These are phyloP conservation scores for Jasminum sambac DNA, from an alignment of 257 asterid species.

Conservation along the genomic window DNA sequence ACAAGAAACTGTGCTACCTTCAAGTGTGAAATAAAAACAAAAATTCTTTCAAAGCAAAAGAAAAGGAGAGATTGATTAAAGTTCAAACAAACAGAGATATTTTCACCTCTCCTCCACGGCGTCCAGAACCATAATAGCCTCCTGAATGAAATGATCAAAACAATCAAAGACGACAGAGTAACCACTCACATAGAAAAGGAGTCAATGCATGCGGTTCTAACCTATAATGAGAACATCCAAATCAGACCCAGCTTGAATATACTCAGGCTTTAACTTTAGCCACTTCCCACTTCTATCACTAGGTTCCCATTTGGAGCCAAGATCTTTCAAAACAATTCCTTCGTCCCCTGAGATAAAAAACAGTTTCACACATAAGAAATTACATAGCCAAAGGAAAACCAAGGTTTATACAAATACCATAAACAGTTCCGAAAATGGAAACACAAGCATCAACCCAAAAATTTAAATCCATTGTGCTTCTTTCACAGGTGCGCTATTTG, in stretches of 20 bases:
- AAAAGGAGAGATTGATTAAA: constrained; percentile 18
- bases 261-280: constrained; percentile 94
- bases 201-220: constrained; percentile 31
- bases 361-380: constrained; percentile 24
- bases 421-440: constrained; percentile 6
- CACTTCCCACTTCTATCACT: constrained; percentile 98
- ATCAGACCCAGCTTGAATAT: constrained; percentile 88
- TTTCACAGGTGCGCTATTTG: not conserved
- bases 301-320: constrained; percentile 96
- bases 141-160: constrained; percentile 49
- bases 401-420: constrained; percentile 24
- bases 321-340: constrained; percentile 90
- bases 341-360: constrained; percentile 68
- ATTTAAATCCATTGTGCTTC: not conserved
- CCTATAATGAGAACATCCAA: constrained; percentile 92
- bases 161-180: constrained; percentile 19
- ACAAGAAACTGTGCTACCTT: constrained; percentile 94
- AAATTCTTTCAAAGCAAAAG: constrained; percentile 18
- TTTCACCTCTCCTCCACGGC: constrained; percentile 94
- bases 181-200: constrained; percentile 19
- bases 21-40: constrained; percentile 23
- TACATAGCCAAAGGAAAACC: constrained; percentile 24
- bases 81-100: constrained; percentile 24
- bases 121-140: constrained; percentile 99
- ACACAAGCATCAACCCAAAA: constrained; percentile 8